Evolutionary conservation across 2,329 filamentous ascomycete genomes (phyloP).

Genomic region (Drechslerella coelobrocha): DNA sequence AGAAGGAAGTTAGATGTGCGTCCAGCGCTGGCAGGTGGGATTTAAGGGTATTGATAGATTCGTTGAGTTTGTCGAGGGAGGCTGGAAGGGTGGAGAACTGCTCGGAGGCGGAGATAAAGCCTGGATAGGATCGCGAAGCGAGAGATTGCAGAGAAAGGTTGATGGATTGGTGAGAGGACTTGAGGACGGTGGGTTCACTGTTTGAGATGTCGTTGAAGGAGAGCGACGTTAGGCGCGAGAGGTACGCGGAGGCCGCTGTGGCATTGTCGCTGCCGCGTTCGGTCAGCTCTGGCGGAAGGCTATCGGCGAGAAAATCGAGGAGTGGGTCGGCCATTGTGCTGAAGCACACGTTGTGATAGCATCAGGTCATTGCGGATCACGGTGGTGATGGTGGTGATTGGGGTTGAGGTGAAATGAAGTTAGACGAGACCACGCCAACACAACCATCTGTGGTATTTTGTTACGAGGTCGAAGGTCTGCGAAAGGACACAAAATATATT

Average conservation of each 20-base stretch:
- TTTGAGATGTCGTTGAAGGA: slow-evolving; percentile 74
- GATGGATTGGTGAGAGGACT: slow-evolving; percentile 79
- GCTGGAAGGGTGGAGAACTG: slow-evolving; percentile 77
- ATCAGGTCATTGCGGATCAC: background rate
- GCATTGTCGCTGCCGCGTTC: slow-evolving; percentile 41
- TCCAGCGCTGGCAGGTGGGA: slow-evolving; percentile 80
- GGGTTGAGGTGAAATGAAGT: background rate
- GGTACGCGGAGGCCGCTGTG: slow-evolving; percentile 67
- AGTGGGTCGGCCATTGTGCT: slow-evolving; percentile 47
- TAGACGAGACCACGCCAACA: background rate
- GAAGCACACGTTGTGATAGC: no score
- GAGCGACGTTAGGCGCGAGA: slow-evolving; percentile 77
- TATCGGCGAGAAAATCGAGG: slow-evolving; percentile 47
- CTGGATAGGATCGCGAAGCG: slow-evolving; percentile 85
- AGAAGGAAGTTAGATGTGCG: slow-evolving; percentile 77
- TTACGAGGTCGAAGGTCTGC: no score
- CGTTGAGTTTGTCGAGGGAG: slow-evolving; percentile 63
- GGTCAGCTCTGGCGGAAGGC: slow-evolving; percentile 29
- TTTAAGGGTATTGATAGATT: slow-evolving; percentile 71
- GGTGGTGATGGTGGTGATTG: slow-evolving; percentile 21
- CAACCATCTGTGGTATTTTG: background rate
- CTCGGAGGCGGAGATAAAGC: slow-evolving; percentile 79
- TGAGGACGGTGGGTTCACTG: slow-evolving; percentile 78
- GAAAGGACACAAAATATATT: no score
- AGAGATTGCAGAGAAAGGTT: slow-evolving; percentile 84